Percentiles rank a stretch among this genome's conserved stretches.
Evolutionary conservation across 805 yeast species (phyloP).

Genomic region (Saccharomyces cerevisiae): DNA sequence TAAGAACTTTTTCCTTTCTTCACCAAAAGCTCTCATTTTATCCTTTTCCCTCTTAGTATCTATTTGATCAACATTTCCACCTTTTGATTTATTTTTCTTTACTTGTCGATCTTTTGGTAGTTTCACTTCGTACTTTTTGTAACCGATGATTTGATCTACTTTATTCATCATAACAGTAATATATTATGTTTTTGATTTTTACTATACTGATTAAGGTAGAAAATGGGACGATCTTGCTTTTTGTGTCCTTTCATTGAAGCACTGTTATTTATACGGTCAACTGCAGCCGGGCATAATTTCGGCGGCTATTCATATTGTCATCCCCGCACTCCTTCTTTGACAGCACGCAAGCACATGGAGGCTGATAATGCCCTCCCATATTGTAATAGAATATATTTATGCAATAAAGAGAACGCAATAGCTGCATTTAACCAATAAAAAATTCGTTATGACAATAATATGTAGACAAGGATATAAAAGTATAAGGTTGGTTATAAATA

Average conservation of each 20-base stretch:
- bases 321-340: neutral
- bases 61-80: neutral
- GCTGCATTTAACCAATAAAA: neutral
- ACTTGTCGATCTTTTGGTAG: neutral
- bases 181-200: neutral
- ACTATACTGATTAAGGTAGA: neutral
- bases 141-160: neutral
- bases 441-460: neutral
- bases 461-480: neutral
- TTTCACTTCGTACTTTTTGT: neutral
- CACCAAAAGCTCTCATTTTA: neutral
- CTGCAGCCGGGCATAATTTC: neutral
- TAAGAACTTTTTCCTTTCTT: constrained; percentile 1
- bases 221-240: neutral
- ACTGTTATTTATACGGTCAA: neutral
- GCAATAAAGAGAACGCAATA: neutral
- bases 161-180: neutral
- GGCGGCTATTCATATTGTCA: neutral
- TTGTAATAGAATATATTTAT: neutral
- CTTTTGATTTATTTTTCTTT: neutral
- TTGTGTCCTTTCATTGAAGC: neutral
- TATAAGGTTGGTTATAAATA: neutral
- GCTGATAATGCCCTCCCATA: neutral
- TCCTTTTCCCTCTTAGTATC: neutral
- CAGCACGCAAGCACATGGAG: neutral